Evolutionary conservation across 257 asterid genomes (phyloP).

Genomic region (Rhazya stricta): DNA sequence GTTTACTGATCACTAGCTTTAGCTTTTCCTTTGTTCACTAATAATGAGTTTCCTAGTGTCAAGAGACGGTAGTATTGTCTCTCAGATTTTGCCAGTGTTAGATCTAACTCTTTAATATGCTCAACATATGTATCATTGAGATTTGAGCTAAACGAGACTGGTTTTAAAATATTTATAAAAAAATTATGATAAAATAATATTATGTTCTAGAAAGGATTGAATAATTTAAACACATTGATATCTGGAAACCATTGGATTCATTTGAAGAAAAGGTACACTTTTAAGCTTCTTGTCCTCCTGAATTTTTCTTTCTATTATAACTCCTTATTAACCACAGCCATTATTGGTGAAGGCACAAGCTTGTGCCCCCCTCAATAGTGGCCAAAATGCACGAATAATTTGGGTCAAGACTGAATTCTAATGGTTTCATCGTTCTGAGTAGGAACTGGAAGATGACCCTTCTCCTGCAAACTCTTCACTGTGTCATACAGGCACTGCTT

Average conservation of each 20-base stretch:
- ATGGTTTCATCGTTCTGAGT: slow-evolving; percentile 46
- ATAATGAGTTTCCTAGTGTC: background rate
- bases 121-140: no score
- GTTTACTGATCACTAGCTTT: background rate
- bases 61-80: no score
- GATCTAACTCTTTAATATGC: no score
- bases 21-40: background rate
- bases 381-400: no score
- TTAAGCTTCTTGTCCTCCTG: background rate
- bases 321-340: background rate
- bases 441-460: slow-evolving; percentile 67
- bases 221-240: no score
- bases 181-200: no score
- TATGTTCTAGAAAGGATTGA: no score
- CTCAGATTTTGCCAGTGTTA: no score
- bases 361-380: background rate
- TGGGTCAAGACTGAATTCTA: slow-evolving; percentile 39
- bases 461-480: slow-evolving; percentile 77
- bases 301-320: slow-evolving; percentile 1
- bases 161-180: no score
- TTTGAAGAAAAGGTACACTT: background rate
- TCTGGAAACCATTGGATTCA: slow-evolving; percentile 1
- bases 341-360: background rate
- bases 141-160: no score
- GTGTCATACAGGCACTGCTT: slow-evolving; percentile 74